Evolutionary conservation across 257 asterid genomes (phyloP).

Genomic region (Pogostemon cablin): DNA sequence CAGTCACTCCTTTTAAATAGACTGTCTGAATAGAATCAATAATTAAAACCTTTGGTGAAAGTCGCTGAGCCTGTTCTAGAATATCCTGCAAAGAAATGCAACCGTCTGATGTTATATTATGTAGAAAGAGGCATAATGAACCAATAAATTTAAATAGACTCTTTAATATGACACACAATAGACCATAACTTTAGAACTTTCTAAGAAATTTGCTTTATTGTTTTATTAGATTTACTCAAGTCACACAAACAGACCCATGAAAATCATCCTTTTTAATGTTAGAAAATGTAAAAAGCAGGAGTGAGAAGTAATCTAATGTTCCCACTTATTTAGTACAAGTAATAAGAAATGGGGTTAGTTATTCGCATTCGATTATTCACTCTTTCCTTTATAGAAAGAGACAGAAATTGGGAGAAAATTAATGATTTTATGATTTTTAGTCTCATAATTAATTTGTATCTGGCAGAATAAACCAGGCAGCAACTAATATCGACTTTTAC

Average conservation of each 20-base stretch:
- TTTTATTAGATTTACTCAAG: slow-evolving; percentile 10
- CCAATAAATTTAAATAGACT: slow-evolving; percentile 3
- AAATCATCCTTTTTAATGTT: background rate
- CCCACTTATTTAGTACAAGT: background rate
- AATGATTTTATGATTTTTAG: background rate
- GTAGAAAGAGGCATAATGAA: slow-evolving; percentile 22
- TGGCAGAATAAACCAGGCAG: background rate
- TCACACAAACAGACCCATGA: background rate
- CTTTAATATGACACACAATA: background rate
- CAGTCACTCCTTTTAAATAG: slow-evolving; percentile 72
- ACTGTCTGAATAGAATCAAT: slow-evolving; percentile 97
- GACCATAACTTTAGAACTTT: slow-evolving; percentile 21
- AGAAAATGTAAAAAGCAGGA: slow-evolving; percentile 1
- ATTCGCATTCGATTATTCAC: background rate
- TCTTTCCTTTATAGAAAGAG: background rate
- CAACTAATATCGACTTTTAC: no score
- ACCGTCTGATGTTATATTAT: slow-evolving; percentile 8
- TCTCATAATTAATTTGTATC: background rate
- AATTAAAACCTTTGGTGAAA: slow-evolving; percentile 69
- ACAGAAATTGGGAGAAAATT: background rate
- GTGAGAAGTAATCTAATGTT: background rate
- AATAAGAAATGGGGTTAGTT: background rate
- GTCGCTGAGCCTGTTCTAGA: slow-evolving; percentile 65
- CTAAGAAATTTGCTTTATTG: background rate
- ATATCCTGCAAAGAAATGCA: slow-evolving; percentile 67